Base-by-base conservation (phyloP, 768 basidiomycete genomes). In the Suillus spraguei region DNA sequence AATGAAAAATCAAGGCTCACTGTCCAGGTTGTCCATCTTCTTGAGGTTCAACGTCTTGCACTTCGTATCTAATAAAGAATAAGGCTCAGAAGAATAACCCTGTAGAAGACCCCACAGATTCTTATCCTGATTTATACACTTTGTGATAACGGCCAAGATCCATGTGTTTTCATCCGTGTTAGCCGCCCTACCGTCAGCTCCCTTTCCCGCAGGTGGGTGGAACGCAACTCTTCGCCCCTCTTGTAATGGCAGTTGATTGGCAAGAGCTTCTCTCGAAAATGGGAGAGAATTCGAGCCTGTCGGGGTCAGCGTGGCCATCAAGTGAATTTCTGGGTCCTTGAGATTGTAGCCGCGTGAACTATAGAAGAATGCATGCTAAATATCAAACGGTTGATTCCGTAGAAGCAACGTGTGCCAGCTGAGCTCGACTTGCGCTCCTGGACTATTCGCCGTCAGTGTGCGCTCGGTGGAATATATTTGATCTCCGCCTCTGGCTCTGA, bases 41-140 rank as follows among this genome's bases (percentile, higher is more conserved):
- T 74, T 91, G 89, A 22, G 90, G 89, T 66, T 95, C 92, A 44
- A 85, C 87, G 70, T 94, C 93, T 74, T 92, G 90, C 0, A 95
- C 93, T 74, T 93, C 91, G 66, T 94, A 94, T 65, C 91, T 94
- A 17, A 11, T 32, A 58, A 11, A 63, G 16, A 47, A 10, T 38
- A 22, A 38, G 58, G 20, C 54, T 61, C 9, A 41, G 53, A 63
- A 62, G 5, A 42, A 44, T 36, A 46, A 6, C 38, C 39, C 42
- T 28, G 36, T 36, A n/a, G n/a, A 24, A 39, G 38, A 24, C 67
- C 79, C 16, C 64, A 88, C 87, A 85, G 83, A 68, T 88, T 86
- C 72, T 90, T 92, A 66, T 92, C 90, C 54, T 84, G 83, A 60
- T 86, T 87, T 49, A 92, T 82, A 70, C 85, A 90, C 66, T 81